Evolutionary conservation across 2,329 filamentous ascomycete species (phyloP), one percentile per base, ranked within the genome.

Genomic region (Pseudocercospora pini-densiflorae): DNA sequence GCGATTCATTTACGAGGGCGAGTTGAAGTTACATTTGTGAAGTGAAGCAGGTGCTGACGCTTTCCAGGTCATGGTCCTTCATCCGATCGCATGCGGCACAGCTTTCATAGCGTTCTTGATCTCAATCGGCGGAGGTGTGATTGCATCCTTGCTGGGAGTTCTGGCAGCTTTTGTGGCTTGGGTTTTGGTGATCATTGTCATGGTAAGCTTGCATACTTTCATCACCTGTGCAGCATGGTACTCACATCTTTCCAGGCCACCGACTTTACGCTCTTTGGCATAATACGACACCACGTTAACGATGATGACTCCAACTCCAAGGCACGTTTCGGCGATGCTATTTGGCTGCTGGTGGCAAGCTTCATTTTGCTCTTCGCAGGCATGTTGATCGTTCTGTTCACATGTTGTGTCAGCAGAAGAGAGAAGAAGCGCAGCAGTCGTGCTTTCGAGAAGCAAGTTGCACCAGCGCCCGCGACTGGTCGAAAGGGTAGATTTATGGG

Each of bases 31-130:
- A 4, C 1, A 23, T 45, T 6, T 14, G n/a, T 10, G 16, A 2
- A 16, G n/a, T 16, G 57, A 4, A 24, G 8, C 3, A 9, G 57
- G 3, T 5, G 33, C 36, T 59, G 40, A 60, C 24, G 16, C 19
- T 31, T 21, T 19, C 9, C 29, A 36, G 29, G 85, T 86, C 68
- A 86, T 90, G 86, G 77, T 90, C 61, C 82, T 90, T 65, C 88
- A 90, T 79, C 87, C 88, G 29, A 79, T 90, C 72, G 86, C 83
- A n/a, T 82, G 83, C 66, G 86, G 79, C 63, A 76, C 89, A 2
- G 80, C 83, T 71, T 89, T 89, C 79, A 79, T 89, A 68, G 85
- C 86, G 66, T 88, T 88, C 77, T 73, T 88, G 55, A 78, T 88
- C 58, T 84, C 83, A 54, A 73, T 87, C 40, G 84, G 83, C 67